Conservation (phyloP, 805 yeast genomes). For the Naumovozyma baii region DNA sequence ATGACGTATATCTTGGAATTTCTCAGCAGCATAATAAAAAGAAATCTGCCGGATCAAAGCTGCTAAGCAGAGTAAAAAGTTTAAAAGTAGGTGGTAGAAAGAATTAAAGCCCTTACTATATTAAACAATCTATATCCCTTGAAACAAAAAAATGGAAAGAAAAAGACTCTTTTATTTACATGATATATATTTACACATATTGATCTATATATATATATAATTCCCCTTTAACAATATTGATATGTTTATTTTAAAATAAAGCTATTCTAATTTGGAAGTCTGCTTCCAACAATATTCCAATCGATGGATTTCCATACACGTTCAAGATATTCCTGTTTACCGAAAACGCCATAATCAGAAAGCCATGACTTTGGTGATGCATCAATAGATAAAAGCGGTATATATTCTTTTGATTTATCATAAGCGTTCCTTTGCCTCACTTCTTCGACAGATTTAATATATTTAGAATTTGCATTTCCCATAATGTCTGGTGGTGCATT, state of each 20-base stretch:
- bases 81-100: constrained; percentile 53
- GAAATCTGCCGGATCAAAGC: constrained; percentile 39
- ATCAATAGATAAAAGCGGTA: constrained; percentile 63
- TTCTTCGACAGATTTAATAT: constrained; percentile 29
- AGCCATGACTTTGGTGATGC: constrained; percentile 63
- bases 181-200: neutral
- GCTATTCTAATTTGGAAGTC: constrained; percentile 25
- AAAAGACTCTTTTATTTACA: neutral
- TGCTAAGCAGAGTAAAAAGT: constrained; percentile 80
- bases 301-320: constrained; percentile 61
- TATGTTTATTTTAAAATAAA: neutral
- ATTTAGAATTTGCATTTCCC: neutral
- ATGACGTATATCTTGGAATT: constrained; percentile 25
- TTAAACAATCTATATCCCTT: constrained; percentile 1
- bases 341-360: constrained; percentile 69
- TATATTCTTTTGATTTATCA: constrained; percentile 22
- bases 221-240: neutral
- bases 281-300: constrained; percentile 57
- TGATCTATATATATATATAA: neutral
- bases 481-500: constrained; percentile 9
- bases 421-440: constrained; percentile 29
- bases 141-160: neutral
- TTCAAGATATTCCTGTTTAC: constrained; percentile 53
- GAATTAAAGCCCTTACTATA: no score
- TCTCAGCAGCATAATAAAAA: constrained; percentile 22